Evolutionary conservation across 177 flowering plant genomes (phyloP).

Genomic region (Tripterygium wilfordii): DNA sequence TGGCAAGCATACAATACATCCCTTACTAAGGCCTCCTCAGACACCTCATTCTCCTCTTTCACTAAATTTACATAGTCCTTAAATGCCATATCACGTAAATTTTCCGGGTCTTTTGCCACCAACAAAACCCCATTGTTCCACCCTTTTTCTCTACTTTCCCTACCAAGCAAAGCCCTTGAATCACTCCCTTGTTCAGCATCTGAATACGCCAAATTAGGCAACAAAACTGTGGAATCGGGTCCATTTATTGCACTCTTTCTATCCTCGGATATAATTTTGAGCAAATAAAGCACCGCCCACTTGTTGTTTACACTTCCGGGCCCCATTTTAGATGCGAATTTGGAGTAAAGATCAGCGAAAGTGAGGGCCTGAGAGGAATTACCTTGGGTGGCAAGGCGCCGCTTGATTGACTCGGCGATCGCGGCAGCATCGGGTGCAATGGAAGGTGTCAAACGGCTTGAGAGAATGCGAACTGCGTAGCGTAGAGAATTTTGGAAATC

Average conservation of each 20-base stretch:
- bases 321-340: slow-evolving; percentile 68
- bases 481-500: slow-evolving; percentile 40
- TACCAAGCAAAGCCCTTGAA: slow-evolving; percentile 16
- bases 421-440: slow-evolving; percentile 71
- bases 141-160: slow-evolving; percentile 27
- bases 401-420: slow-evolving; percentile 89
- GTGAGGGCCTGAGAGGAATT: slow-evolving; percentile 82
- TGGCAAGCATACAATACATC: slow-evolving; percentile 93
- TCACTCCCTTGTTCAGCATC: slow-evolving; percentile 15
- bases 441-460: slow-evolving; percentile 87
- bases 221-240: slow-evolving; percentile 28
- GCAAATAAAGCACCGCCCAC: slow-evolving; percentile 85
- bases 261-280: slow-evolving; percentile 78
- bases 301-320: slow-evolving; percentile 68
- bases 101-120: slow-evolving; percentile 71
- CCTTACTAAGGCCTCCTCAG: slow-evolving; percentile 83
- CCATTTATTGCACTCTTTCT: slow-evolving; percentile 21
- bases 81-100: slow-evolving; percentile 67
- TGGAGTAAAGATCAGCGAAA: slow-evolving; percentile 75
- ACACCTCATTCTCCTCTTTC: slow-evolving; percentile 76
- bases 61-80: slow-evolving; percentile 64
- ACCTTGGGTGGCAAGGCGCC: slow-evolving; percentile 78
- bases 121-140: slow-evolving; percentile 71
- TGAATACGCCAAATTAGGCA: slow-evolving; percentile 34
- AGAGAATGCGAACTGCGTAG: slow-evolving; percentile 74